Evolutionary conservation across 2,329 filamentous ascomycete species (phyloP), one percentile per base, ranked within the genome.

Genomic region (Pezicula radicicola): DNA sequence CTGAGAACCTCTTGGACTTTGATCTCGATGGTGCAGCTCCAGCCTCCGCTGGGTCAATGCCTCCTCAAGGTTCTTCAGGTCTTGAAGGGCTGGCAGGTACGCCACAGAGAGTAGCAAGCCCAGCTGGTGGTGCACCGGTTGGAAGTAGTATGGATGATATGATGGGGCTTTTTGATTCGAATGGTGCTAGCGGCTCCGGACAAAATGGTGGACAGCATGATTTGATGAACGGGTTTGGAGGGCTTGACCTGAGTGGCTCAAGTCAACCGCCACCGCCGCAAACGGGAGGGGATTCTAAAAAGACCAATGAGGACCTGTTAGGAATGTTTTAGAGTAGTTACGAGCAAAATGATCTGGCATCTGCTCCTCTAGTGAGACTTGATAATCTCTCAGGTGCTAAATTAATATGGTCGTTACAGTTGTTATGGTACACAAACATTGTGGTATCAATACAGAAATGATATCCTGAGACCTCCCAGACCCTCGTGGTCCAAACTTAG

Each of bases 1-100:
- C 93, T 58, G 94, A 99, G 71, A 99, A 97, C 68, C 78, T 99
- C 18, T 80, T 99, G 51, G 94, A 99, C 64, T 96, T 96, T 63
- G 91, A 96, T 70, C 96, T 96, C 66, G 94, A 97, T 65, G 94
- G 93, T 25, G 88, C 89, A 3, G 92, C 89, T 3, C 93, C 93
- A 3, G 93, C 94, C n/a, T 93, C 89, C 12, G 79, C 90, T 48
- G 88, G 92, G 59, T 81, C 81, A 50, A 76, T 84, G 56, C 79
- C 83, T 15, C 62, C 69, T n/a, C 67, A 65, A 43, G 74, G 76
- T 43, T 57, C 73, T 16, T 76, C 74, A 13, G 76, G 77, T 41
- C 64, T 83, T 15, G 78, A 80, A 62, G 75, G 78, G 12, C 67
- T 80, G 40, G 73, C 81, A 7, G 83, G 80, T 37, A 91, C 87